Evolutionary conservation across 768 basidiomycete species (phyloP).

Genomic region (Leccinum disarticulatum): DNA sequence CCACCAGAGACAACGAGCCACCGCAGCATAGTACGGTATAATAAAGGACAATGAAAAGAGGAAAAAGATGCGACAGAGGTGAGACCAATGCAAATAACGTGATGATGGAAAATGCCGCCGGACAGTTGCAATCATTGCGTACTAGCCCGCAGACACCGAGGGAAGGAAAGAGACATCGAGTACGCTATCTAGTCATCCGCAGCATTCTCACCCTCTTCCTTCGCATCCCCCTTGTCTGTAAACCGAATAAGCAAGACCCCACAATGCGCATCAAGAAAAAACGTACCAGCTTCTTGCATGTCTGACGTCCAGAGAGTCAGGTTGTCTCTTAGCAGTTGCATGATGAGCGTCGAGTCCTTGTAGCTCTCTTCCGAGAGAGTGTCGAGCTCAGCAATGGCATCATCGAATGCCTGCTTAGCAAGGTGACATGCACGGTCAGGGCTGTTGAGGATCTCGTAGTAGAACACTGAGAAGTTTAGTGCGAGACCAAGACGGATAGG

Average conservation of each 20-base stretch:
- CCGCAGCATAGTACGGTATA: conserved; percentile 37
- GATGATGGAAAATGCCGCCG: conserved; percentile 21
- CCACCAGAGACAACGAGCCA: conserved; percentile 32
- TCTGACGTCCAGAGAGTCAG: conserved; percentile 97
- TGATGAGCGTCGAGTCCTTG: conserved; percentile 98
- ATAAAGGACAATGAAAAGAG: conserved; percentile 32
- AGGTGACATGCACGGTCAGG: conserved; percentile 98
- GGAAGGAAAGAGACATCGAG: conserved; percentile 8
- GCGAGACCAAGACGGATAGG: conserved; percentile 98
- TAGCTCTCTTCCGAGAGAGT: conserved; percentile 98
- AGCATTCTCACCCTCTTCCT: conserved; percentile 66
- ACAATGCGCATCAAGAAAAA: conserved; percentile 19
- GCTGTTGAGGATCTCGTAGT: conserved; percentile 99
- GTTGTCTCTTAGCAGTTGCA: conserved; percentile 97
- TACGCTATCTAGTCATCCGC: conserved; percentile 58
- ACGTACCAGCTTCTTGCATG: conserved; percentile 89
- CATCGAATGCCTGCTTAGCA: conserved; percentile 98
- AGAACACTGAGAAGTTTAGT: conserved; percentile 99
- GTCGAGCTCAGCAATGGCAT: conserved; percentile 98
- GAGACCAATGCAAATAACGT: conserved; percentile 34
- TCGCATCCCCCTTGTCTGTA: conserved; percentile 69
- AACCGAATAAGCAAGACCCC: conserved; percentile 12
- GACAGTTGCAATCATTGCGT: conserved; percentile 10
- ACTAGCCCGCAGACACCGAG: conserved; percentile 20
- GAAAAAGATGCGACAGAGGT: conserved; percentile 32